Evolutionary conservation across 139 green algal species (phyloP).

Genomic region (Closterium sp.): DNA sequence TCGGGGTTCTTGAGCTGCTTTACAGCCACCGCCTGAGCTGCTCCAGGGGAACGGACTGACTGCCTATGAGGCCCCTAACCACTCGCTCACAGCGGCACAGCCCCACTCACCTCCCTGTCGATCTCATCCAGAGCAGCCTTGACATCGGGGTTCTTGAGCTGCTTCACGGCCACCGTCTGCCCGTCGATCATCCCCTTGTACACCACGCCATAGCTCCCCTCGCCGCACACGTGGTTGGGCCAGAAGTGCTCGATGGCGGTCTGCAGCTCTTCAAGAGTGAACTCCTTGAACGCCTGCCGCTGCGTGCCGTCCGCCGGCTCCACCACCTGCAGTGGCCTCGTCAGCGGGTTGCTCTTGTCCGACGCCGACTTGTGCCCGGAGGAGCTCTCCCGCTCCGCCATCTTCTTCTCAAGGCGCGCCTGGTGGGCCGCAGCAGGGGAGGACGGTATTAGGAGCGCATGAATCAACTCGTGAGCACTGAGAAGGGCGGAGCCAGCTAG

Average conservation of each 20-base stretch:
- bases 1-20: constrained; percentile 1
- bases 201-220: constrained; percentile 11
- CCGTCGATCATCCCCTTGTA: constrained; percentile 6
- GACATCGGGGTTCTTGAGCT: constrained; percentile 21
- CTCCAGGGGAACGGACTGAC: background rate
- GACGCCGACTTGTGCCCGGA: background rate
- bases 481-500: too few relatives aligned
- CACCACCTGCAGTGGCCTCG: background rate
- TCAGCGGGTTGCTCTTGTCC: constrained; percentile 4
- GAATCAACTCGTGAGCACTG: too few relatives aligned
- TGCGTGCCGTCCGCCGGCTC: background rate
- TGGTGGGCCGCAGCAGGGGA: too few relatives aligned
- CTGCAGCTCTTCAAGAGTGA: constrained; percentile 13
- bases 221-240: constrained; percentile 19
- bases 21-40: background rate
- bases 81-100: background rate
- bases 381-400: background rate
- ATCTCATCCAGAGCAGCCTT: constrained; percentile 17
- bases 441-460: too few relatives aligned
- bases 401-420: constrained; percentile 8
- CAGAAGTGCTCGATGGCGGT: constrained; percentile 29
- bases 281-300: background rate
- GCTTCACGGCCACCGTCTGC: background rate
- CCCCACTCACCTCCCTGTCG: constrained; percentile 7
- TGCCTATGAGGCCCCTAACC: background rate